Evolutionary conservation across 2,329 filamentous ascomycete genomes (phyloP).

Genomic region (Penicillium sp.): DNA sequence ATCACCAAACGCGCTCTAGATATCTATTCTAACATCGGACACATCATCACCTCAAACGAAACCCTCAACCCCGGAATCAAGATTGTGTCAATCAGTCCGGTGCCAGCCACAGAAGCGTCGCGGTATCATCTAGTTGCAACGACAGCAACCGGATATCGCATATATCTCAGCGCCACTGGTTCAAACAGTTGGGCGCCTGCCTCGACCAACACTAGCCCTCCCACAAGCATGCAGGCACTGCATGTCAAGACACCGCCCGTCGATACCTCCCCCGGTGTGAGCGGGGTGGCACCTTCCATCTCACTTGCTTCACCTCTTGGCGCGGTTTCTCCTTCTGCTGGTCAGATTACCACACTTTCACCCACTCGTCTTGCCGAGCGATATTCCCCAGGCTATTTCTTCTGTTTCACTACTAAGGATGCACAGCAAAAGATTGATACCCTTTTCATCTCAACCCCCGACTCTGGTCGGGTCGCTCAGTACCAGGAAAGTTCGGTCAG

Average conservation of each 20-base stretch:
- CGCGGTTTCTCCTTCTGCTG: constrained; percentile 30
- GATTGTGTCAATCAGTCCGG: constrained; percentile 82
- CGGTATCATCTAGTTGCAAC: constrained; percentile 87
- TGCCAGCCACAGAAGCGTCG: constrained; percentile 76
- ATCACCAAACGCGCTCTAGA: constrained; percentile 54
- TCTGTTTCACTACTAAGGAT: constrained; percentile 73
- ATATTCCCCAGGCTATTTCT: constrained; percentile 86
- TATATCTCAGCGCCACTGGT: constrained; percentile 88
- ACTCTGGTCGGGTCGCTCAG: constrained; percentile 76
- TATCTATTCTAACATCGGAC: constrained; percentile 70
- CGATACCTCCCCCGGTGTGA: constrained; percentile 23
- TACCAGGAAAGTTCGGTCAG: constrained; percentile 50
- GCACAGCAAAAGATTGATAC: constrained; percentile 58
- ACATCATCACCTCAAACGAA: constrained; percentile 72
- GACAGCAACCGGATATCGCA: constrained; percentile 83
- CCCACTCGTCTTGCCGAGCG: constrained; percentile 43
- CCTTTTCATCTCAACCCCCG: constrained; percentile 82
- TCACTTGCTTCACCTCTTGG: constrained; percentile 25
- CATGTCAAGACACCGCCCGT: constrained; percentile 90
- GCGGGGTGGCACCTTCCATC: constrained; percentile 8
- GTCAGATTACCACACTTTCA: constrained; percentile 44
- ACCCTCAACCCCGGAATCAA: constrained; percentile 67
- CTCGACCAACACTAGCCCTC: constrained; percentile 62
- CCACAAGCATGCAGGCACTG: constrained; percentile 95
- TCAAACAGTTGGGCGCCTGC: constrained; percentile 56